Evolutionary conservation across 805 yeast genomes (phyloP), one percentile per base, ranked within the genome.

Genomic region (Hanseniaspora meyeri): DNA sequence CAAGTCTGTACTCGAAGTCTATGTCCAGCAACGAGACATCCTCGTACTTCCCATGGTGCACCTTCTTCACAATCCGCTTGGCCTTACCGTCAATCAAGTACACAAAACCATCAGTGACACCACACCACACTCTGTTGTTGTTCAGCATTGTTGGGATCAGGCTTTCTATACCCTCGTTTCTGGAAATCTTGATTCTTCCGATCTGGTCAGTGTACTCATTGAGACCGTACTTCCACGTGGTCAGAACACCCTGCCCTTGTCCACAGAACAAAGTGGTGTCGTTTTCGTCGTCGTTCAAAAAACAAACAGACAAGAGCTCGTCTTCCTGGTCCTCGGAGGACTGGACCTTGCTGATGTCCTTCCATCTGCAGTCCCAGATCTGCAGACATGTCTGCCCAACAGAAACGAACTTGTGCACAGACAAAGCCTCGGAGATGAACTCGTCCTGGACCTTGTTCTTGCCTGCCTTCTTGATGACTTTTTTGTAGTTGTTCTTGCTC

Each of bases 261-360:
- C 96, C 91, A 62, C 90, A 89, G 4, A 84, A 78, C 3, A 82
- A 77, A 10, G 48, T 51, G 0, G 80, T 76, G 19, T 80, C 82
- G 55, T 82, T 86, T 49, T 76, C 77, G 14, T 80, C 76, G 1
- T 77, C 77, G 60, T 83, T 86, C 1, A 82, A 77, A 70, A 82
- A 80, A 40, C 86, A 72, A 63, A 87, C 83, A 57, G 89, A 76
- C 45, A 91, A 70, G n/a, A 91, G 70, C 65, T 91, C 98, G 64
- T 91, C 97, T 62, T 85, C 96, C 70, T 91, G 98, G 65, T 88
- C 90, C 60, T 90, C 97, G 39, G 90, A 82, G 42, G 77, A 76
- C 3, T 78, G 70, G 1, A 83, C 67, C 1, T 81, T 75, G 4
- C 85, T 86, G 55, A 65, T 32, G 32, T 51, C 47, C 20, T 37